Evolutionary conservation across 129 eudicot species (phyloP).

Genomic region (Pittosporum tobira): DNA sequence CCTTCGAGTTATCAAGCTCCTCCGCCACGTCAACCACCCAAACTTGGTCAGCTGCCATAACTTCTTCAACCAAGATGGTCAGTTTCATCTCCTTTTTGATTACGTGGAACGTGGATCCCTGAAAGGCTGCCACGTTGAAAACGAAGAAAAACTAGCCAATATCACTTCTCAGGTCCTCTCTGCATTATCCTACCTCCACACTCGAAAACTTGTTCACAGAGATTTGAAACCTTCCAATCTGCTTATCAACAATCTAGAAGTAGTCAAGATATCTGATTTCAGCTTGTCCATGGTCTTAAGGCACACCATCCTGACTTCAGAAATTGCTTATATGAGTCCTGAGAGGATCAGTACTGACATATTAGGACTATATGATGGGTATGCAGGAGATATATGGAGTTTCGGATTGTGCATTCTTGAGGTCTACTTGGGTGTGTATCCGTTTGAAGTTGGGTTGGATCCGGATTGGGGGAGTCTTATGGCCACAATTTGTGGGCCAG

Average conservation of each 20-base stretch:
- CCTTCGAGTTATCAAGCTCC: constrained; percentile 40
- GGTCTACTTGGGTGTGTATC: constrained; percentile 60
- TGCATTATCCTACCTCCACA: constrained; percentile 57
- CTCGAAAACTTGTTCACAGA: constrained; percentile 56
- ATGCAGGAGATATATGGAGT: constrained; percentile 84
- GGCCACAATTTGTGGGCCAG: constrained; percentile 70
- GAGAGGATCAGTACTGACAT: constrained; percentile 72
- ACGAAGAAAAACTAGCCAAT: constrained; percentile 25
- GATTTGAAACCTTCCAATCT: constrained; percentile 78
- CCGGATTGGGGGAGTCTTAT: constrained; percentile 85
- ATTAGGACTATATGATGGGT: constrained; percentile 63
- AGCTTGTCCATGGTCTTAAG: constrained; percentile 51
- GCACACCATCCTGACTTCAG: constrained; percentile 59
- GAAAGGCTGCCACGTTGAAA: constrained; percentile 22
- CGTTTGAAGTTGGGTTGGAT: constrained; percentile 62
- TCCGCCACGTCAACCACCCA: constrained; percentile 34
- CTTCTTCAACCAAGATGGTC: constrained; percentile 32
- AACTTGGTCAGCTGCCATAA: constrained; percentile 38
- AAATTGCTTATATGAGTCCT: constrained; percentile 86
- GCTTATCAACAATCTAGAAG: constrained; percentile 33
- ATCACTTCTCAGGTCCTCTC: constrained; percentile 42
- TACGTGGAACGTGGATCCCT: constrained; percentile 43
- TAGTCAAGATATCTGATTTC: constrained; percentile 69
- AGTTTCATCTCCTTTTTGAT: constrained; percentile 43
- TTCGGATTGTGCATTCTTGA: constrained; percentile 74